Evolutionary conservation across 2,329 filamentous ascomycete species (phyloP), one percentile per base, ranked within the genome.

Genomic region (Capronia coronata): DNA sequence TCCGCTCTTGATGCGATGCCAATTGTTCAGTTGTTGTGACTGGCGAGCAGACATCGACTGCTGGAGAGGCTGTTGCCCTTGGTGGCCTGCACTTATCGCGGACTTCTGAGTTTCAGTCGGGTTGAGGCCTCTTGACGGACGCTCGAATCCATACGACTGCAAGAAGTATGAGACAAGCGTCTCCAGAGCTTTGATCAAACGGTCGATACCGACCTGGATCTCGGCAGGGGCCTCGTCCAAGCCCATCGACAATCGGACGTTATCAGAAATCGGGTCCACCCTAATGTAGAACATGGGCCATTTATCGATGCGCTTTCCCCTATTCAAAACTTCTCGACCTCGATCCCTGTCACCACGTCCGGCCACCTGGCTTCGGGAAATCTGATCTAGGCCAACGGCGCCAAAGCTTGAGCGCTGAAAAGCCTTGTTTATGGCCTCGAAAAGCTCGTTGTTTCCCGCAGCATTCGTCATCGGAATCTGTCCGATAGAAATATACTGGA

Each of bases 231-330:
- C 16, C 11, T 32, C 16, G 18, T 22, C 14, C 9, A 45, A 65
- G 64, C 22, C 71, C 70, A 10, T 75, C 70, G 45, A 75, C 69
- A 8, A 51, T 48, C 2, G 63, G 46, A 7, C 11, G 22, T 32
- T 35, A n/a, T 27, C 25, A 13, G 23, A 18, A 50, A 53, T 1
- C 78, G 29, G 16, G 1, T 73, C 68, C 29, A 95, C 77, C 22
- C 79, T 79, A n/a, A 97, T 68, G 59, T 83, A 85, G 61, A 95
- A 97, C 82, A 91, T 91, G 0, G 91, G 89, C 82, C 87, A 93
- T 43, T 80, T 78, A 61, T 96, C 88, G 8, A 90, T 71, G 0
- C 81, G 75, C 63, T 87, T 91, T 5, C 18, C 29, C 18, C 29
- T n/a, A 13, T 40, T 51, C 30, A 14, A n/a, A 11, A 58, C 40